These are phyloP conservation scores for Eragrostis curvula DNA, from an alignment of 176 grass and related monocot genomes.

Conservation along the genomic window DNA sequence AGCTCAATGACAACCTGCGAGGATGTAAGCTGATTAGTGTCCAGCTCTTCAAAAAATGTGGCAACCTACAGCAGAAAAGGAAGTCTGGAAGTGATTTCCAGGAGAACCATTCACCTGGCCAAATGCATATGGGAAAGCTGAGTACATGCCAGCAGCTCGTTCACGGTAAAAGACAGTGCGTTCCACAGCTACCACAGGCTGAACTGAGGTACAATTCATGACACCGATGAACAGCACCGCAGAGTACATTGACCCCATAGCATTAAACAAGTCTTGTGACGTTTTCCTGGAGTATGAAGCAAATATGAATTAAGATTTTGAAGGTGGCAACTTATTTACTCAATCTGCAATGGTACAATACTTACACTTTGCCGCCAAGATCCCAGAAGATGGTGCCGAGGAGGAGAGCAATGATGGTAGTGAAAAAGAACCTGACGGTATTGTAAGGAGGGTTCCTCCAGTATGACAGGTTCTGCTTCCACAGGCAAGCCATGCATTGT, in stretches of 20 bases:
- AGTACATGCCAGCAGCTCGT: constrained; percentile 91
- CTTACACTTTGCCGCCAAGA: constrained; percentile 79
- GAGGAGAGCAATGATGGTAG: constrained; percentile 58
- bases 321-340: background rate
- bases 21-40: background rate
- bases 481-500: constrained; percentile 84
- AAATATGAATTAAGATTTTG: background rate
- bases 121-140: constrained; percentile 92
- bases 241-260: constrained; percentile 89
- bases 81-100: background rate
- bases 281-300: background rate
- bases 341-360: constrained; percentile 23
- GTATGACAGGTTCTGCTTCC: constrained; percentile 88
- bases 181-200: constrained; percentile 81
- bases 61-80: background rate
- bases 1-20: constrained; percentile 76
- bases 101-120: constrained; percentile 70
- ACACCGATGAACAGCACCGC: constrained; percentile 76
- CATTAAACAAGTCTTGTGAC: constrained; percentile 69
- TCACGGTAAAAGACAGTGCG: constrained; percentile 93
- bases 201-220: constrained; percentile 74
- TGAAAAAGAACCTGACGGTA: constrained; percentile 74
- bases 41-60: background rate
- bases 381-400: constrained; percentile 92
- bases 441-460: constrained; percentile 96